A percentile compares a stretch with the other conserved stretches of the same genome.
These are phyloP conservation scores for Trapa bicornis DNA, from an alignment of 345 rosid genomes.

Conservation along the genomic window DNA sequence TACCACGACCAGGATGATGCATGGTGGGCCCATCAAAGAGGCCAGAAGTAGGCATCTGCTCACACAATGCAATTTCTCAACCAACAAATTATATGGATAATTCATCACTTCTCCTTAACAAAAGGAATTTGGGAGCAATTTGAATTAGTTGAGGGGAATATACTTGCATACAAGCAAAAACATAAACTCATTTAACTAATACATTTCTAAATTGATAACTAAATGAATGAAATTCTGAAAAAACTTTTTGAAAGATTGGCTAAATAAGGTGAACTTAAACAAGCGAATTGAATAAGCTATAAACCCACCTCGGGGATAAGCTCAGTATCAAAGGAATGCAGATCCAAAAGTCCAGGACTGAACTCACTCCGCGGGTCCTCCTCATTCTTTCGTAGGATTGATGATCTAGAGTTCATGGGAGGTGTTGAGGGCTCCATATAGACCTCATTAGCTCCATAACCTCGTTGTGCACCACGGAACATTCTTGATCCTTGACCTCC, in stretches of 20 bases:
- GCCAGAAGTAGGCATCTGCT: conserved; percentile 54
- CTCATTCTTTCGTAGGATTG: conserved; percentile 50
- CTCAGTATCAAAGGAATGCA: conserved; percentile 92
- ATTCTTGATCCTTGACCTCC: conserved; percentile 56
- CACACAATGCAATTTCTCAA: conserved; percentile 7
- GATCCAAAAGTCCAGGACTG: conserved; percentile 96
- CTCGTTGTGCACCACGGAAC: conserved; percentile 52
- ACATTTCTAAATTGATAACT: too few species aligned
- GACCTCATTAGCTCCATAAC: conserved; percentile 55
- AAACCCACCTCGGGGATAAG: conserved; percentile 77
- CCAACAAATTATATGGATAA: neutral
- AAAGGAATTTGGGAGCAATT: neutral
- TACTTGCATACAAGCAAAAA: neutral
- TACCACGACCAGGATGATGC: conserved; percentile 53
- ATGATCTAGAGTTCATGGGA: conserved; percentile 50
- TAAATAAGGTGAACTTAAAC: conserved; percentile 12
- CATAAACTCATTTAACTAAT: neutral
- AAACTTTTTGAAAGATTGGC: neutral
- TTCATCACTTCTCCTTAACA: neutral
- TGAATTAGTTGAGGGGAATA: neutral
- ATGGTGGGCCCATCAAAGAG: conserved; percentile 48
- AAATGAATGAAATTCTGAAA: neutral
- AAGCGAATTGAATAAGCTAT: conserved; percentile 9
- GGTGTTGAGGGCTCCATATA: conserved; percentile 66
- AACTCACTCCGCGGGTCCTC: conserved; percentile 62